These are phyloP conservation scores for Paramecium primaurelia DNA, from an alignment of 73 alveolate species.

Conservation along the genomic window DNA sequence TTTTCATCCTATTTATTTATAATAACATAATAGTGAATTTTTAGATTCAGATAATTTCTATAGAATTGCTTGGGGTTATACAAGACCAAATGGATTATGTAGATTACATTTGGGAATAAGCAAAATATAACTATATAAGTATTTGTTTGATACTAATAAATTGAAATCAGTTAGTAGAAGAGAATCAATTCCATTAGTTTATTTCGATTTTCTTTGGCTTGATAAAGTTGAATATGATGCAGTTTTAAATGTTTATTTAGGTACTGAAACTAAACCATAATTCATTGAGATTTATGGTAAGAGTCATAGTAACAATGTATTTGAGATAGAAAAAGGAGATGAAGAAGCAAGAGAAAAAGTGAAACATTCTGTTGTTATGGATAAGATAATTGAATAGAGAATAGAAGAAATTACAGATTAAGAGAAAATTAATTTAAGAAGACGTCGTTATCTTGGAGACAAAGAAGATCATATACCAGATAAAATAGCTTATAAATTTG, in stretches of 20 bases:
- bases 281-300: constrained; percentile 10
- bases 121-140: constrained; percentile 86
- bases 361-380: neutral
- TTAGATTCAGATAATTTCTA: constrained; percentile 79
- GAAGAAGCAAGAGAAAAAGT: neutral
- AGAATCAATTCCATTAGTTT: constrained; percentile 71
- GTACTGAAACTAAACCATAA: neutral
- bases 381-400: neutral
- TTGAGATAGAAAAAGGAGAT: constrained; percentile 59
- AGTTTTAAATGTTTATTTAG: constrained; percentile 52
- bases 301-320: constrained; percentile 2
- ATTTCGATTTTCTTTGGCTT: constrained; percentile 77
- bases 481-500: constrained; percentile 77
- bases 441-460: constrained; percentile 80
- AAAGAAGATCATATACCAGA: constrained; percentile 90
- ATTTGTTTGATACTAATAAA: constrained; percentile 66
- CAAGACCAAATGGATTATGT: constrained; percentile 91
- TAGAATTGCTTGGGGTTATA: constrained; percentile 97
- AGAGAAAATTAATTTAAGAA: constrained; percentile 66
- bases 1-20: constrained; percentile 76
- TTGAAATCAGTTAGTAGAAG: constrained; percentile 61
- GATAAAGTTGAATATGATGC: constrained; percentile 66
- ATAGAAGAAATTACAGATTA: constrained; percentile 47
- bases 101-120: constrained; percentile 82
- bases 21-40: constrained; percentile 58